Evolutionary conservation across 2,329 filamentous ascomycete species (phyloP).

Genomic region (Sclerotinia subarctica): DNA sequence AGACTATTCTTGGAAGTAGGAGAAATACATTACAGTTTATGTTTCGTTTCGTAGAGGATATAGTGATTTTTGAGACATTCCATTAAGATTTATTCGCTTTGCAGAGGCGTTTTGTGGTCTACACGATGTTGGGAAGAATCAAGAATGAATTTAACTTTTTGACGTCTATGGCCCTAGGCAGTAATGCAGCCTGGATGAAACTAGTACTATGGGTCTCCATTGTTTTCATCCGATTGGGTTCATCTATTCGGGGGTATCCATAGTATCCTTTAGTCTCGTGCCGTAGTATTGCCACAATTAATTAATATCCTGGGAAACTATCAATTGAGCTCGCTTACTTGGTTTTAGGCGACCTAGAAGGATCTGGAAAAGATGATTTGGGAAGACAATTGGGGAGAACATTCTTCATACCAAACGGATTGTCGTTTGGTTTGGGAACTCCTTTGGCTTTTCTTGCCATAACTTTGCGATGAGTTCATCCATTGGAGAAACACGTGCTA

Average conservation of each 20-base stretch:
- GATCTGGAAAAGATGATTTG: too few species aligned
- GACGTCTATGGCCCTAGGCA: not conserved
- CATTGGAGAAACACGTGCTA: not conserved
- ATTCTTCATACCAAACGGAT: slow-evolving; percentile 10
- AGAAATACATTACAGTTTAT: not conserved
- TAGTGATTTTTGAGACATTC: not conserved
- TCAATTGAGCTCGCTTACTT: not conserved
- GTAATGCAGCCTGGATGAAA: not conserved
- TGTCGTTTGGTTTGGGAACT: slow-evolving; percentile 7
- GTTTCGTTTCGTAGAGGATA: not conserved
- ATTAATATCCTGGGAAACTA: not conserved
- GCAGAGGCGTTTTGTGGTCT: not conserved
- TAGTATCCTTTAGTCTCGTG: not conserved
- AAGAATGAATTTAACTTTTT: not conserved
- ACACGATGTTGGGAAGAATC: not conserved
- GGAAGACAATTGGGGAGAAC: not conserved
- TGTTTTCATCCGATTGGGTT: not conserved
- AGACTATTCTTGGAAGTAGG: not conserved
- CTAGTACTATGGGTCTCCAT: not conserved
- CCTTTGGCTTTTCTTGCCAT: slow-evolving; percentile 7
- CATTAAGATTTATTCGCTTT: not conserved
- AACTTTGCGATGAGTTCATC: not conserved
- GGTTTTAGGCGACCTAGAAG: not conserved
- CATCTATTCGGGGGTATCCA: not conserved
- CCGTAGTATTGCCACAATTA: not conserved